phyloP scores from a whole-genome alignment of 2,329 filamentous ascomycete genomes.

The Fusarium subtropicale region DNA sequence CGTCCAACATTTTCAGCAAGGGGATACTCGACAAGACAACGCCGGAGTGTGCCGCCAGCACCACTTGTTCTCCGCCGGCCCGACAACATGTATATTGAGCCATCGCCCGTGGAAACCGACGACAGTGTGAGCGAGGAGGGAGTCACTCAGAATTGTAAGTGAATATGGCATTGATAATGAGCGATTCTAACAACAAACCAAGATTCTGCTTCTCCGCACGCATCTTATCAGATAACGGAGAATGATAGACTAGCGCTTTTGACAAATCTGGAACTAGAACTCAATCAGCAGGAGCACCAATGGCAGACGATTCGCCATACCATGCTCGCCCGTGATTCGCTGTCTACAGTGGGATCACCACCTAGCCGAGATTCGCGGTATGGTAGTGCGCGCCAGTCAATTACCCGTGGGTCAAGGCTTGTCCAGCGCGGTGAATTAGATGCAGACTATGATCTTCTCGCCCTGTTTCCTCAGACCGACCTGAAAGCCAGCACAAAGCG shows the following conservation, averaged over 20 bases:
- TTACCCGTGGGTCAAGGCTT: slow-evolving; percentile 10
- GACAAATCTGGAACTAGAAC: slow-evolving; percentile 70
- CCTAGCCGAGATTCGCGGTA: slow-evolving; percentile 41
- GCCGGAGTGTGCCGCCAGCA: slow-evolving; percentile 67
- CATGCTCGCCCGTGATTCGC: slow-evolving; percentile 61
- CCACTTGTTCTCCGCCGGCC: slow-evolving; percentile 63
- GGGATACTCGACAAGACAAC: slow-evolving; percentile 57
- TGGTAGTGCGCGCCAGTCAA: slow-evolving; percentile 29
- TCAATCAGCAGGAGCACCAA: slow-evolving; percentile 68
- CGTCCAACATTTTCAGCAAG: slow-evolving; percentile 70
- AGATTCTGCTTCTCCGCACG: slow-evolving; percentile 16
- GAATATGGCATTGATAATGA: slow-evolving; percentile 1
- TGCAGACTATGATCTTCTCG: slow-evolving; percentile 30
- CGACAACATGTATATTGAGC: slow-evolving; percentile 60
- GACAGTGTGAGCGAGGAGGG: slow-evolving; percentile 62
- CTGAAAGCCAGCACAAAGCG: slow-evolving; percentile 23
- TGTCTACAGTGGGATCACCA: slow-evolving; percentile 58
- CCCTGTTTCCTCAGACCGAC: slow-evolving; percentile 32
- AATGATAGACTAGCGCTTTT: slow-evolving; percentile 62
- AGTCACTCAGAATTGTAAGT: slow-evolving; percentile 37
- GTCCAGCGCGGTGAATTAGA: slow-evolving; percentile 32
- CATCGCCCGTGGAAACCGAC: slow-evolving; percentile 64
- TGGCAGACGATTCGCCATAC: slow-evolving; percentile 70
- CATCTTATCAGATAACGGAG: slow-evolving; percentile 46
- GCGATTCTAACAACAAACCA: slow-evolving; percentile 21